Evolutionary conservation across 179 eudicot species (phyloP).

Genomic region (Pouteria campechiana): DNA sequence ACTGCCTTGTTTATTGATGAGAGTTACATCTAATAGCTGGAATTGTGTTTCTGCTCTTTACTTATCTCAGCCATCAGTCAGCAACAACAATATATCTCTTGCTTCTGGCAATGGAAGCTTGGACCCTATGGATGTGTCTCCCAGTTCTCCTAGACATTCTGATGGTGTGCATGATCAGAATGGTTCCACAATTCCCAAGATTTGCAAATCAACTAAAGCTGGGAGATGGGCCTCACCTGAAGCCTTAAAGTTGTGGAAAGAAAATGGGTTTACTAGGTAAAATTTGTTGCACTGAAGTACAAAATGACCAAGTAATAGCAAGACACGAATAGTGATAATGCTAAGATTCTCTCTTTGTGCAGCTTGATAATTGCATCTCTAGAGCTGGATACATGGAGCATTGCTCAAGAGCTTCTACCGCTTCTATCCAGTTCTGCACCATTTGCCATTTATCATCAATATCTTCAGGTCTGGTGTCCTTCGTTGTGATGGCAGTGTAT

Average conservation of each 20-base stretch:
- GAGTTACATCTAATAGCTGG: too few relatives aligned
- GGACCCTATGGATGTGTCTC: conserved; percentile 13
- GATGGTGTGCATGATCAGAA: too few relatives aligned
- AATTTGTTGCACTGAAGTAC: background rate
- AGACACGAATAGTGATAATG: background rate
- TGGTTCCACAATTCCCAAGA: conserved; percentile 14
- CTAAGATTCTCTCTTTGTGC: conserved; percentile 8
- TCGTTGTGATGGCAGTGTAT: background rate
- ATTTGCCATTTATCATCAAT: conserved; percentile 86
- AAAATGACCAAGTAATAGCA: too few relatives aligned
- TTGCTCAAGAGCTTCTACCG: conserved; percentile 65
- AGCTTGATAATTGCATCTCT: conserved; percentile 83
- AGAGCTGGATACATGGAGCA: conserved; percentile 67
- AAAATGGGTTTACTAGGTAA: conserved; percentile 86
- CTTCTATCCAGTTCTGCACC: conserved; percentile 78
- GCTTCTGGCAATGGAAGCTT: conserved; percentile 16
- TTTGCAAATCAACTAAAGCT: conserved; percentile 43
- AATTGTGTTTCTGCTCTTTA: background rate
- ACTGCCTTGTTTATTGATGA: background rate
- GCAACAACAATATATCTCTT: conserved; percentile 23
- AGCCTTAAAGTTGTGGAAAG: conserved; percentile 63
- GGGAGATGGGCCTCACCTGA: conserved; percentile 70
- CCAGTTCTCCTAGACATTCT: conserved; percentile 20
- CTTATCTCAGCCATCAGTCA: conserved; percentile 11
- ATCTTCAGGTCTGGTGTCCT: conserved; percentile 43